Evolutionary conservation across 345 rosid species (phyloP).

Genomic region (Aurinia saxatilis): DNA sequence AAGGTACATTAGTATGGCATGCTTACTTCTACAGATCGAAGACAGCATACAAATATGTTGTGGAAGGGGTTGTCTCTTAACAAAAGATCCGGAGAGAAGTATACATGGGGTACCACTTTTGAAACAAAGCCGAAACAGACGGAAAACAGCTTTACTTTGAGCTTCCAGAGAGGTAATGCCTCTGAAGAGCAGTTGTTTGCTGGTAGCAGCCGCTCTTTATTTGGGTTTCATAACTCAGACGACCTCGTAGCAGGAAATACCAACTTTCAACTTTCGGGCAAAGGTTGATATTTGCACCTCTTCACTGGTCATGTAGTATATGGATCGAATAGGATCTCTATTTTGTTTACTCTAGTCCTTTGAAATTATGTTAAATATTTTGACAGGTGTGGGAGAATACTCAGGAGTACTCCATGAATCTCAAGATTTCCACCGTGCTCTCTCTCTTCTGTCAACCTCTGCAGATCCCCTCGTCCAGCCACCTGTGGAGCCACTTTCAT

Average conservation of each 20-base stretch:
- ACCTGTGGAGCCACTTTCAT: too few relatives aligned
- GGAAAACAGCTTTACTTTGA: slow-evolving; percentile 33
- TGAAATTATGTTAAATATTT: neutral
- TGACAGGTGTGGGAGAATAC: slow-evolving; percentile 54
- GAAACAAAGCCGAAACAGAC: slow-evolving; percentile 42
- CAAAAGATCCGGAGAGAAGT: slow-evolving; percentile 30
- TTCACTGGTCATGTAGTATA: neutral
- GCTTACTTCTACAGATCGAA: slow-evolving; percentile 41
- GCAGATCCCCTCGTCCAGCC: too few relatives aligned
- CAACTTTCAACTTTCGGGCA: slow-evolving; percentile 5
- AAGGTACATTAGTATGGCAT: neutral
- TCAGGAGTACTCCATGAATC: slow-evolving; percentile 45
- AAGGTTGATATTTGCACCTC: slow-evolving; percentile 13
- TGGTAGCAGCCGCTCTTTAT: slow-evolving; percentile 28
- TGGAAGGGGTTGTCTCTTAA: slow-evolving; percentile 45
- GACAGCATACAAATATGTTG: slow-evolving; percentile 45
- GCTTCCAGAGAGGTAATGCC: slow-evolving; percentile 38
- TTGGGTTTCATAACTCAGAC: slow-evolving; percentile 30
- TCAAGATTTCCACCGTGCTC: slow-evolving; percentile 82
- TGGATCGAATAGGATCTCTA: too few relatives aligned
- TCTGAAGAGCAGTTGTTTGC: slow-evolving; percentile 35
- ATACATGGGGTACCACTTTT: slow-evolving; percentile 39
- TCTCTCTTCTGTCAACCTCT: slow-evolving; percentile 99
- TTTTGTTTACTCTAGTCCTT: neutral
- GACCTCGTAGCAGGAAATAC: slow-evolving; percentile 26